Base-by-base conservation (phyloP, 2,329 filamentous ascomycete species). In the Talaromyces atroroseus region DNA sequence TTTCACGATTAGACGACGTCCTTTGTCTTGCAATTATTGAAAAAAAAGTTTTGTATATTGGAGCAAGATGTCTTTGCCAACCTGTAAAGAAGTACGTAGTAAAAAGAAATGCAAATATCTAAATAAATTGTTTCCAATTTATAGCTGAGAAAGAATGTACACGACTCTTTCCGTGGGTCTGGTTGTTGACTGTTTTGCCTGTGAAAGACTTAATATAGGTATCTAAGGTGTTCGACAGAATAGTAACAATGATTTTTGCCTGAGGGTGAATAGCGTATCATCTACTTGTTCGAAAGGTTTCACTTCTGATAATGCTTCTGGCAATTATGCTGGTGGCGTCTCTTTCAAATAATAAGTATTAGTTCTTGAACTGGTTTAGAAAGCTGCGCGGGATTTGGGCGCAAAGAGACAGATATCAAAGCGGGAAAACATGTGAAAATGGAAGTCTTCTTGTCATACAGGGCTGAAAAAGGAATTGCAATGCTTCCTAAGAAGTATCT, bases 1-100 rank as follows among this genome's bases (percentile, higher is more conserved):
- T 36, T 36, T 53, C 34, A 53, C 24, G 51, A 53, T 47, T 53
- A 23, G 42, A 53, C 47, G 51, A 53, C 47, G 32, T 47, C 12
- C 7, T 52, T 20, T 42, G 38, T 11, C 38, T 21, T 42, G 38
- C 20, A 44, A 23, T 44, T 44, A 5, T 20, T 2, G 7, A 12
- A 44, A 20, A 42, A 42, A 42, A 44, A 44, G 40, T 44, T 21
- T n/a, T 44, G 40, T 44, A 12, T 20, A 44, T 44, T 44, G 20
- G 7, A 21, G 40, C 38, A 23, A 44, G 20, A 23, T 44, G 34
- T 38, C 18, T 16, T 42, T 20, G 38, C 38, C 7, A 11, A 21
- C 18, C 14, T 44, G 40, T 18, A 21, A 21, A 44, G 12, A 42
- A 42, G 18, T n/a, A n/a, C n/a, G n/a, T 42, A 44, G 40, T 40